Base-by-base conservation (phyloP, 805 yeast species). In the Yamadazyma laniorum region DNA sequence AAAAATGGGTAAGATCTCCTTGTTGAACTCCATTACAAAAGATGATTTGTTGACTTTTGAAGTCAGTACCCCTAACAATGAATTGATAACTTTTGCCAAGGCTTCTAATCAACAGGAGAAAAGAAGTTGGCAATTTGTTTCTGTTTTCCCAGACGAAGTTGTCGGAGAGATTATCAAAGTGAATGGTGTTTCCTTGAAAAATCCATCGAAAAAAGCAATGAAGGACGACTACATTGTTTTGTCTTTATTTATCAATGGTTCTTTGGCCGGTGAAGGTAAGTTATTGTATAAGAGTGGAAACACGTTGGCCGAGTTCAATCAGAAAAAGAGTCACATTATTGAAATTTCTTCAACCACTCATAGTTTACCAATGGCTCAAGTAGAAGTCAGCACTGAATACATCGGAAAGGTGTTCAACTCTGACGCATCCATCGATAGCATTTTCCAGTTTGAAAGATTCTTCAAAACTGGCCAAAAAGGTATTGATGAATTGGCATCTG, bases 141-240 rank as follows among this genome's bases (percentile, higher is more conserved):
- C 91, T 2, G 86, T 84, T 9, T 69, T 72, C 47, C 79, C 87
- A 1, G 81, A 76, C 28, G 96, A 88, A 60, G 67, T 70, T 11
- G 67, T 87, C 40, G 85, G 90, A 25, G 95, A 87, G 56, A 67
- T 75, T 25, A 73, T 88, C 32, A 78, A 78, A 51, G 67, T 86
- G 12, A 69, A 75, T 44, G 85, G 85, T 28, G 61, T 85, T 16
- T 71, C 74, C 14, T 47, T 48, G 35, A 59, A 65, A 29, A 64
- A 65, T 40, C 48, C 59, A 2, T 53, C 61, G n/a, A 58, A 55
- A 35, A 59, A 61, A 16, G 34, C 49, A 6, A 61, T 62, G 7
- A 69, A 70, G 29, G 74, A 74, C 37, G 93, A 83, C 50, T 63
- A 67, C 34, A 56, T 85, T 35, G 58, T 70, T 17, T 64, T 85